Conservation (phyloP, 2,329 filamentous ascomycete genomes). For the Lachnellula occidentalis region DNA sequence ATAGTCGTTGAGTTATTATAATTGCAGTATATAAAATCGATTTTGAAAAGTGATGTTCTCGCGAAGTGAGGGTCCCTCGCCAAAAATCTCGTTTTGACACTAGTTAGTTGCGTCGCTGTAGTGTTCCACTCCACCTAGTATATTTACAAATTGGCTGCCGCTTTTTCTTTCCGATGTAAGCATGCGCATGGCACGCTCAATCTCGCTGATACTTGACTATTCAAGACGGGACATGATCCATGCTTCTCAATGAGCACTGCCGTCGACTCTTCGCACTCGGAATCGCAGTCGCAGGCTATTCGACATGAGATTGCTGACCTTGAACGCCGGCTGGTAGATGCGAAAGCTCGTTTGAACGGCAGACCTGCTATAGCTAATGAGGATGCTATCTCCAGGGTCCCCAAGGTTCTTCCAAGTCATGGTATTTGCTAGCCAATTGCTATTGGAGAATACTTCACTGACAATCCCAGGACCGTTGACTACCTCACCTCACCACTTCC, state of each 20-base stretch:
- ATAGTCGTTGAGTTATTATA: too few relatives aligned
- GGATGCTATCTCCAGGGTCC: constrained; percentile 21
- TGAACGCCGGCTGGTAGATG: constrained; percentile 40
- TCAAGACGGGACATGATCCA: constrained; percentile 7
- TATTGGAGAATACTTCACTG: background rate
- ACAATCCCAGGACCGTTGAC: constrained; percentile 18
- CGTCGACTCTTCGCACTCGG: constrained; percentile 21
- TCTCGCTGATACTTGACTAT: background rate
- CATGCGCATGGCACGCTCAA: background rate
- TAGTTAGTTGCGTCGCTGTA: too few relatives aligned
- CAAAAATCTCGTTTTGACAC: too few relatives aligned
- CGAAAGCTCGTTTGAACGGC: constrained; percentile 39
- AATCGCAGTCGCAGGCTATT: constrained; percentile 32
- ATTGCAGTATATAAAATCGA: too few relatives aligned
- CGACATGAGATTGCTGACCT: constrained; percentile 52
- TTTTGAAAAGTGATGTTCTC: too few relatives aligned
- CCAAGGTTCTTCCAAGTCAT: constrained; percentile 15
- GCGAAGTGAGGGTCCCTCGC: too few relatives aligned
- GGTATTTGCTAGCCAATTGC: constrained; percentile 9
- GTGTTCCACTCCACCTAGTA: too few relatives aligned
- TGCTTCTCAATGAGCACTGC: constrained; percentile 20
- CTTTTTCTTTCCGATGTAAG: background rate
- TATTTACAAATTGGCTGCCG: too few relatives aligned
- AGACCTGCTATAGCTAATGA: constrained; percentile 11
- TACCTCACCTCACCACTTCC: constrained; percentile 48